phyloP scores from a whole-genome alignment of 2,329 filamentous ascomycete genomes.

The Teratosphaeria nubilosa region DNA sequence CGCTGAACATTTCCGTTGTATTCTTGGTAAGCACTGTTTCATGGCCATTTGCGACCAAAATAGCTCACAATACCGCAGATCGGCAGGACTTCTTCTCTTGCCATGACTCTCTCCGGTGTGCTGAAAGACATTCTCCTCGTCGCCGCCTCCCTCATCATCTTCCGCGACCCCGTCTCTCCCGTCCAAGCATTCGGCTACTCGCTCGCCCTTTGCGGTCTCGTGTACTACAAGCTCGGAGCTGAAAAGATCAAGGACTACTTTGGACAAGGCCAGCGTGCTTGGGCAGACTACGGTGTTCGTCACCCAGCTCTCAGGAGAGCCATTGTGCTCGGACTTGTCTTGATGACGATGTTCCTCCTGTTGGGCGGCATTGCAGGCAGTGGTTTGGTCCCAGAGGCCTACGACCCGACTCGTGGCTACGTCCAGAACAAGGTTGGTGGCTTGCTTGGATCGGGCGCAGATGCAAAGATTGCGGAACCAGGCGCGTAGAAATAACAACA shows the following conservation, averaged over 20 bases:
- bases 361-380: conserved; percentile 41
- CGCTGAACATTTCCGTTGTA: conserved; percentile 76
- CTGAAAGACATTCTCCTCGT: conserved; percentile 83
- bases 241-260: conserved; percentile 77
- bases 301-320: conserved; percentile 72
- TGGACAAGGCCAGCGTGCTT: conserved; percentile 60
- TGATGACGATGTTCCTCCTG: conserved; percentile 59
- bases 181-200: conserved; percentile 78
- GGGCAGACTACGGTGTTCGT: conserved; percentile 74
- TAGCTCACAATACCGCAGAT: conserved; percentile 45
- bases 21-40: conserved; percentile 56
- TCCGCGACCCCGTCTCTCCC: conserved; percentile 61
- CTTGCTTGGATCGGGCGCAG: not conserved
- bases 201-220: conserved; percentile 67
- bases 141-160: conserved; percentile 68
- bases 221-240: conserved; percentile 77
- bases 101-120: conserved; percentile 78
- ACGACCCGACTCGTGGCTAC: conserved; percentile 10
- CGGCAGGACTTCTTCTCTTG: conserved; percentile 76
- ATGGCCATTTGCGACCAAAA: not conserved
- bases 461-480: not conserved
- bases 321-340: conserved; percentile 53
- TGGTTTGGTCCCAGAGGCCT: conserved; percentile 15
- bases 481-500: not conserved
- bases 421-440: conserved; percentile 3